Conservation (phyloP, 306 rosid species). For the Quercus dentata region DNA sequence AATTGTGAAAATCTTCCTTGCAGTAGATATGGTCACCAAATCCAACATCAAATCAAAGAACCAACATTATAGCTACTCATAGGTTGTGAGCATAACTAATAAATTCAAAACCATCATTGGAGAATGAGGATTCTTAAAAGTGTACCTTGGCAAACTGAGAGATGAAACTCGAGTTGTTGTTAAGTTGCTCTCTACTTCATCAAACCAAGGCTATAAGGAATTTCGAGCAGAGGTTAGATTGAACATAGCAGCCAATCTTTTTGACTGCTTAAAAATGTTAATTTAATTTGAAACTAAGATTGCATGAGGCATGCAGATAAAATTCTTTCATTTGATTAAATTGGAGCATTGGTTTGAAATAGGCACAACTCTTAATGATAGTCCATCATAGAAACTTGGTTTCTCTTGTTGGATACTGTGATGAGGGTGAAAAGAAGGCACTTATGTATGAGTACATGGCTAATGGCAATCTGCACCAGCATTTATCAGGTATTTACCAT, state of each 20-base stretch:
- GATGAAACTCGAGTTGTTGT: neutral
- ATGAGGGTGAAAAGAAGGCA: constrained; percentile 15
- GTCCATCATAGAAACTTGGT: constrained; percentile 29
- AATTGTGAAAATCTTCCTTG: neutral
- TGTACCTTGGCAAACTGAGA: constrained; percentile 22
- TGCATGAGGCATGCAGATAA: too few species aligned
- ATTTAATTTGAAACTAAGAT: too few species aligned
- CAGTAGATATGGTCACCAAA: neutral
- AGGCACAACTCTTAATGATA: constrained; percentile 5
- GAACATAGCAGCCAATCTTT: too few species aligned
- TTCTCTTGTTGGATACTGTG: constrained; percentile 22
- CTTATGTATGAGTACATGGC: constrained; percentile 21
- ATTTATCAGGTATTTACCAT: constrained; percentile 2
- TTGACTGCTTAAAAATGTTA: too few species aligned
- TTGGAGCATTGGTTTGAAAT: neutral
- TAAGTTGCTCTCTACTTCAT: too few species aligned
- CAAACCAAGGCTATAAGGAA: too few species aligned
- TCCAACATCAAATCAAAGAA: constrained; percentile 14
- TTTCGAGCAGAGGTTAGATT: constrained; percentile 4
- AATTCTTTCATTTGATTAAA: neutral
- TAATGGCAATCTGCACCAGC: constrained; percentile 15
- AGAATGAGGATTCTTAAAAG: constrained; percentile 48
- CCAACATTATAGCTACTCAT: constrained; percentile 12
- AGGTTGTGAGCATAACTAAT: constrained; percentile 31
- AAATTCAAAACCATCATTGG: constrained; percentile 36